These are phyloP conservation scores for Aspergillus heteromorphus DNA, from an alignment of 495 filamentous ascomycete genomes.

Conservation along the genomic window DNA sequence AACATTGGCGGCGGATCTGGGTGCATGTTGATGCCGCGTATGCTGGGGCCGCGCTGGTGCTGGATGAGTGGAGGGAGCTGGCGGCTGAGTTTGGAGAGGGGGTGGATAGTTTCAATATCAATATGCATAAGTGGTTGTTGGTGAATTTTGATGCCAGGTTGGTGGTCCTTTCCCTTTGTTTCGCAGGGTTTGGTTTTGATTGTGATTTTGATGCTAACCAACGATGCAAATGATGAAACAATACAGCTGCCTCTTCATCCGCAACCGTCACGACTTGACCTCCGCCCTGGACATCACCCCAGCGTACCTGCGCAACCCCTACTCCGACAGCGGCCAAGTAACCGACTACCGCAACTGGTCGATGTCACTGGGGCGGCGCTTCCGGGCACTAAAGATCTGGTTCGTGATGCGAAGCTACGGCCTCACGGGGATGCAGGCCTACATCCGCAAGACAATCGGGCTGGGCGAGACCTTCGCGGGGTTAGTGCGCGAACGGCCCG, in stretches of 20 bases:
- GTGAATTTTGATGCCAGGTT: conserved; percentile 87
- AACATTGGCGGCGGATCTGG: conserved; percentile 62
- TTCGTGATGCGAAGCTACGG: conserved; percentile 91
- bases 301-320: conserved; percentile 74
- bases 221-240: conserved; percentile 1
- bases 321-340: conserved; percentile 75
- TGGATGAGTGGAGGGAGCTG: conserved; percentile 72
- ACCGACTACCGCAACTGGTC: conserved; percentile 99
- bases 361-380: conserved; percentile 90
- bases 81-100: conserved; percentile 51
- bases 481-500: conserved; percentile 52
- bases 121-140: conserved; percentile 97
- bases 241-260: conserved; percentile 67
- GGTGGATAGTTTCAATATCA: conserved; percentile 88
- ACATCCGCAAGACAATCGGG: conserved; percentile 60
- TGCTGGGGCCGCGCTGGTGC: conserved; percentile 78
- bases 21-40: conserved; percentile 97
- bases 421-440: conserved; percentile 65
- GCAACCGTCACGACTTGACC: conserved; percentile 66
- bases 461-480: conserved; percentile 66
- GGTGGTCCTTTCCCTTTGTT: neutral
- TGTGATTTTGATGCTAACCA: neutral
- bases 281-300: conserved; percentile 78
- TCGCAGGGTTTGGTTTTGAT: neutral
- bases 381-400: conserved; percentile 92